Conservation (phyloP, 2,329 filamentous ascomycete genomes). For the Microsporum audouinii region DNA sequence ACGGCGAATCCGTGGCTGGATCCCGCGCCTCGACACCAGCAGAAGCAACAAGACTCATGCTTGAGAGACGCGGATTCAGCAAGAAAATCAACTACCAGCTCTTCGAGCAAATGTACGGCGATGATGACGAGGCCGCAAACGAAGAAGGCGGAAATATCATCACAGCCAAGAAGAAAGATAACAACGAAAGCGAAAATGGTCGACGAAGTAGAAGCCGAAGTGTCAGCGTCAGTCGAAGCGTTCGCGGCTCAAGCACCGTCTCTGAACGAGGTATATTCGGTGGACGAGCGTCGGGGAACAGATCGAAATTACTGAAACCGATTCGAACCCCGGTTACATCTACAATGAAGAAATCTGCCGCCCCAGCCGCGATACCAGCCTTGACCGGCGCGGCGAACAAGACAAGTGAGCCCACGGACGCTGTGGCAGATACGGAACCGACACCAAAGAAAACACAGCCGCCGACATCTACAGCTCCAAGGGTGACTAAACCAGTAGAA, state of each 20-base stretch:
- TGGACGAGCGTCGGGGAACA: slow-evolving; percentile 6
- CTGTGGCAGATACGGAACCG: slow-evolving; percentile 12
- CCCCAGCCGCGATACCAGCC: neutral
- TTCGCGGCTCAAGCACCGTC: slow-evolving; percentile 11
- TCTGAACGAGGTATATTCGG: slow-evolving; percentile 13
- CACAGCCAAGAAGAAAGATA: slow-evolving; percentile 12
- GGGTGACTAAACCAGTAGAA: slow-evolving; percentile 1
- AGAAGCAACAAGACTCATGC: slow-evolving; percentile 56
- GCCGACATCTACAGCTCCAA: slow-evolving; percentile 12
- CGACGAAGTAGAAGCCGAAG: slow-evolving; percentile 21
- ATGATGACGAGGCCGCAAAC: slow-evolving; percentile 20
- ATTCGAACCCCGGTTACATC: neutral
- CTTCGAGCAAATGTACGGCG: slow-evolving; percentile 31
- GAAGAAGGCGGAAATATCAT: slow-evolving; percentile 13
- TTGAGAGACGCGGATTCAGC: slow-evolving; percentile 57
- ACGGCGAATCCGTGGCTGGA: slow-evolving; percentile 53
- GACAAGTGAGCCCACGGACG: neutral
- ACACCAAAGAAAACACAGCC: slow-evolving; percentile 9
- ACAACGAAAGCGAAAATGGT: slow-evolving; percentile 11
- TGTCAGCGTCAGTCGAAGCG: slow-evolving; percentile 19
- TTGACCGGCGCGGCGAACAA: slow-evolving; percentile 16
- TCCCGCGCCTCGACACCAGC: slow-evolving; percentile 56
- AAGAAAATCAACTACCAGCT: slow-evolving; percentile 60
- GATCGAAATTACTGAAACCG: neutral
- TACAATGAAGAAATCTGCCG: neutral